phyloP scores from a whole-genome alignment of 176 grass and related monocot genomes.

The Eleusine indica region DNA sequence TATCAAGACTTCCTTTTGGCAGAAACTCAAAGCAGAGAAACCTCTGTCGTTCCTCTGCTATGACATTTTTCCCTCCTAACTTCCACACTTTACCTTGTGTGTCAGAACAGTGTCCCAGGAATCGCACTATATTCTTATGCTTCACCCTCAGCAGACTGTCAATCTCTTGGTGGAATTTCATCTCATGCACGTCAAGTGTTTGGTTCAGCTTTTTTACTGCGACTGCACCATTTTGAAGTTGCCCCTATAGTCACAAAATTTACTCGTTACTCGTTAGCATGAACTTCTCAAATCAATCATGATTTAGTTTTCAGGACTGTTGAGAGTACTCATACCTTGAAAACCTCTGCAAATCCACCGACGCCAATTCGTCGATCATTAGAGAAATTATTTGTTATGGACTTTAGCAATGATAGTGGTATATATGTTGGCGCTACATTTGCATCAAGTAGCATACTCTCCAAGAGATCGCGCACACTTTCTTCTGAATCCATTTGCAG shows the following conservation, averaged over 20 bases:
- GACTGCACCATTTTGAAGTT: not conserved
- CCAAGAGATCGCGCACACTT: not conserved
- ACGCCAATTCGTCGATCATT: not conserved
- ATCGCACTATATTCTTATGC: not conserved
- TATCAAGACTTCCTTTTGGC: not conserved
- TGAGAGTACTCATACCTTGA: not conserved
- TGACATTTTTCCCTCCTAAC: not conserved
- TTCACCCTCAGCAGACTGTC: not conserved
- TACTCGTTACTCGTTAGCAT: too few relatives aligned
- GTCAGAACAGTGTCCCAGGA: not conserved
- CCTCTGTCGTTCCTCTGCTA: not conserved
- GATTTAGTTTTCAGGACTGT: not conserved
- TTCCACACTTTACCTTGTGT: not conserved
- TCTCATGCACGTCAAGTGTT: not conserved
- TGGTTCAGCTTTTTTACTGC: conserved; percentile 17
- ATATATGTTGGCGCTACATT: not conserved
- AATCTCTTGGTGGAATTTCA: conserved; percentile 3
- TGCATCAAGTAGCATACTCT: not conserved
- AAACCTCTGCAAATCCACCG: not conserved
- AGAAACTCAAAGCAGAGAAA: conserved; percentile 23
- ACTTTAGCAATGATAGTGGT: conserved; percentile 1
- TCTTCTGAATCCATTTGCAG: not conserved
- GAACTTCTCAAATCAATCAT: not conserved
- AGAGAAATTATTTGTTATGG: not conserved
- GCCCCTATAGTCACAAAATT: not conserved